These are phyloP conservation scores for Candida sp. DNA, from an alignment of 1,139 yeast species.

Conservation along the genomic window DNA sequence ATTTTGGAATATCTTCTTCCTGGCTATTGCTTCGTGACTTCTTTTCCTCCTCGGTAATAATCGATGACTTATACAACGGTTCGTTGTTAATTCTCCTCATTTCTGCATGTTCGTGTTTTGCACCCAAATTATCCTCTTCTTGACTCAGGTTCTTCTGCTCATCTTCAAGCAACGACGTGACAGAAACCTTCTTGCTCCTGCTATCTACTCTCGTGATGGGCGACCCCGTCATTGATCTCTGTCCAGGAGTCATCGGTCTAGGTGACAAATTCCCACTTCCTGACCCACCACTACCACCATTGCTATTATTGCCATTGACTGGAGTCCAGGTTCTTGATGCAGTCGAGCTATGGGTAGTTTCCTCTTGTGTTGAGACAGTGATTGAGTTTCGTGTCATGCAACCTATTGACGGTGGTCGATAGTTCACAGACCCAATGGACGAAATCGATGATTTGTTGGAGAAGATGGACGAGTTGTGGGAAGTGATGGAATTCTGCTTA, in stretches of 20 bases:
- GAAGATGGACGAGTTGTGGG: slow-evolving; percentile 36
- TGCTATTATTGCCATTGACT: background rate
- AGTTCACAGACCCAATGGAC: slow-evolving; percentile 20
- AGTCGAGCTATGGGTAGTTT: slow-evolving; percentile 18
- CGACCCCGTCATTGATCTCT: slow-evolving; percentile 15
- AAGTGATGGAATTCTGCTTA: slow-evolving; percentile 28
- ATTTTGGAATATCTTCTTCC: slow-evolving; percentile 4
- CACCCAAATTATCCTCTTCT: slow-evolving; percentile 17
- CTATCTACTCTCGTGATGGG: slow-evolving; percentile 17
- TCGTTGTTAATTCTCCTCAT: background rate
- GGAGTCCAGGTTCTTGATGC: slow-evolving; percentile 17
- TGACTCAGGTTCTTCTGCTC: background rate
- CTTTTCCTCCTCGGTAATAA: slow-evolving; percentile 17
- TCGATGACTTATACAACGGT: slow-evolving; percentile 19
- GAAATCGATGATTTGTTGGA: slow-evolving; percentile 37
- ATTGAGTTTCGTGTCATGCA: slow-evolving; percentile 7
- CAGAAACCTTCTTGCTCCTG: slow-evolving; percentile 30
- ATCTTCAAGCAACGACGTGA: slow-evolving; percentile 28
- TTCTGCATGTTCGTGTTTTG: slow-evolving; percentile 19
- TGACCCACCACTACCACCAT: slow-evolving; percentile 4
- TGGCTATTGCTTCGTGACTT: slow-evolving; percentile 3
- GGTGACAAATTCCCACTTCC: slow-evolving; percentile 3
- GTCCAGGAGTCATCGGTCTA: slow-evolving; percentile 9
- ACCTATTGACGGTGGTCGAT: slow-evolving; percentile 9
- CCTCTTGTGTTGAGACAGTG: background rate